Percentiles rank a stretch among this genome's conserved stretches.
These are phyloP conservation scores for Lichtheimia ornata DNA, from an alignment of 371 early-diverging fungal genomes.

Conservation along the genomic window DNA sequence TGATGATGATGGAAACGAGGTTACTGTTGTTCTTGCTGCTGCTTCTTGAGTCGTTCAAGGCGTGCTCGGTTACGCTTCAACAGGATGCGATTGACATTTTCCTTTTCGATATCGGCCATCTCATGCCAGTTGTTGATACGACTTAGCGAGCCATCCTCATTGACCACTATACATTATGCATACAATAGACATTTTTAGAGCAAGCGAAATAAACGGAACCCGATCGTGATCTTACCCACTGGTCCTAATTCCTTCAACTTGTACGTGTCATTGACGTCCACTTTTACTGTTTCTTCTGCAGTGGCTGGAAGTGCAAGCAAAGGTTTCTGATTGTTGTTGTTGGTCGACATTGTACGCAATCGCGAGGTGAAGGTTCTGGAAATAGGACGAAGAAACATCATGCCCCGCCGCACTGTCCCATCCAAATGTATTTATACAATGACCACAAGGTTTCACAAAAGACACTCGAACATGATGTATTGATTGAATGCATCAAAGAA, in stretches of 20 bases:
- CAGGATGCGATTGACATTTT: constrained; percentile 64
- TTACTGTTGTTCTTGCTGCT: constrained; percentile 8
- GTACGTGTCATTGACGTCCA: constrained; percentile 50
- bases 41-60: constrained; percentile 6
- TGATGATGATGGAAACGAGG: background rate
- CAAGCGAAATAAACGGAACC: background rate
- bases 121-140: constrained; percentile 78
- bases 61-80: constrained; percentile 62
- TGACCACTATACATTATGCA: constrained; percentile 40
- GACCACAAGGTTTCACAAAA: too few relatives aligned
- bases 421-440: too few relatives aligned
- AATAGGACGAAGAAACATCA: background rate
- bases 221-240: constrained; percentile 43
- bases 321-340: constrained; percentile 22
- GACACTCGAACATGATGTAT: too few relatives aligned
- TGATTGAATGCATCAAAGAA: too few relatives aligned
- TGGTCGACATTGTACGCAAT: constrained; percentile 5
- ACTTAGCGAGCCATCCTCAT: constrained; percentile 69
- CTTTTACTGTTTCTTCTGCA: constrained; percentile 41
- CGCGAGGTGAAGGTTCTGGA: constrained; percentile 5
- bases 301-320: constrained; percentile 55
- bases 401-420: background rate
- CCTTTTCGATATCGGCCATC: constrained; percentile 68
- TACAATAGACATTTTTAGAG: background rate
- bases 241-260: constrained; percentile 59